Evolutionary conservation across 352 stramenopile species (phyloP), one percentile per base, ranked within the genome.

Genomic region (Phytophthora sp.): DNA sequence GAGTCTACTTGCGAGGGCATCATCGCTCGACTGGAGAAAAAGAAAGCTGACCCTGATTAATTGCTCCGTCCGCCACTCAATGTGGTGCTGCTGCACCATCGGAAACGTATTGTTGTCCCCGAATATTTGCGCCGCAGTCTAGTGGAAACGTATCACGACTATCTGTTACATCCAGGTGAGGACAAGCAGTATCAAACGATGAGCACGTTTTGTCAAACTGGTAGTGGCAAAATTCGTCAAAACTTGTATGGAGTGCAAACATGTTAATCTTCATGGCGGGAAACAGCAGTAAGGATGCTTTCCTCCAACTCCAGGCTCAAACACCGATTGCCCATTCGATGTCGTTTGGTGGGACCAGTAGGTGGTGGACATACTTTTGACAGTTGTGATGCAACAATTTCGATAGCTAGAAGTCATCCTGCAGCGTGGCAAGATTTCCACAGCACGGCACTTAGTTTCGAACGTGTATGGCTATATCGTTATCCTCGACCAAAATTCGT

Each of bases 61-160:
- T 29, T 36, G 12, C 47, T 66, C 2, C 36, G 35, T 3, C 57
- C 46, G 4, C n/a, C 29, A 20, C 18, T 42, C 12, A 47, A 38
- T 16, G 13, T 21, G 0, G 47, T 58, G 0, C 12, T 54, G 7
- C 20, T 55, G 2, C 27, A 58, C 11, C 58, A 39, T 23, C 20
- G 26, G 20, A 66, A 66, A 18, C 57, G 38, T 29, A 47, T 66
- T 9, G 36, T 44, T 9, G 36, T 44, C 6, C 36, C 36, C 13
- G 36, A 44, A n/a, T n/a, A n/a, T n/a, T n/a, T n/a, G n/a, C n/a
- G n/a, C n/a, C n/a, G n/a, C n/a, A n/a, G n/a, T n/a, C n/a, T n/a
- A n/a, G n/a, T n/a, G n/a, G n/a, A n/a, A n/a, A n/a, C n/a, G n/a
- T 66, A 58, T 16, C 57, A 66, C 16, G 38, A 49, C 1, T 57